Base-by-base conservation (phyloP, 2,329 filamentous ascomycete genomes). In the Aspergillus jensenii region DNA sequence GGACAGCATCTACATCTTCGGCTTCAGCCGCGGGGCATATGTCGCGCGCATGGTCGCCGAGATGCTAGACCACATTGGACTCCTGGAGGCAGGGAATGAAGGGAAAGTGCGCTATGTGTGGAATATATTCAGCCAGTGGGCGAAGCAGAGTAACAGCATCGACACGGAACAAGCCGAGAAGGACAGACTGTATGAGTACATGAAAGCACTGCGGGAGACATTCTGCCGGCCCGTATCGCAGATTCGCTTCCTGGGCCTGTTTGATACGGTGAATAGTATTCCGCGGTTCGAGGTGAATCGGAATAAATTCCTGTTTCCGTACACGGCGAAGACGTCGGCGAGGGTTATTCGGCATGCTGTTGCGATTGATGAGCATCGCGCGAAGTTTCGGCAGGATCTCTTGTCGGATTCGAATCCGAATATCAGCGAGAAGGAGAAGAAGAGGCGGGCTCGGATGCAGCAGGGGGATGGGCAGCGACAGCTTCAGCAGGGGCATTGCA, bases 301-400 rank as follows among this genome's bases (percentile, higher is more conserved):
- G 3, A 31, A 31, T 31, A 31, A 31, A 11, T 31, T 31, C 1
- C 27, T 31, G 52, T 52, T 11, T 55, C 49, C 27, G 56, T 62
- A 2, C 76, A 76, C 6, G 79, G 80, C 4, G 76, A 73, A 44
- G 75, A 81, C 4, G 3, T 76, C 4, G 79, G 80, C 4, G 76
- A 72, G 43, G 75, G 81, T 3, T 23, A 25, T 14, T 9, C 2
- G 82, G 2, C 82, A 84, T 62, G 80, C 81, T 3, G 80, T 84
- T 0, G 75, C 78, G 2, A 83, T 84, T 48, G 80, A 84, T 59
- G 82, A 84, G 65, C 73, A 80, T 7, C 72, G 82, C 25, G 79
- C 80, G 27, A 84, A 84, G 61, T 84, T 84, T 58, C 60, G 64
- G 27, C 63, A 41, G 33, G 15, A 50, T 23, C 12, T 41, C 7